Evolutionary conservation across 1,139 yeast species (phyloP).

Genomic region (Pichia cactophila): DNA sequence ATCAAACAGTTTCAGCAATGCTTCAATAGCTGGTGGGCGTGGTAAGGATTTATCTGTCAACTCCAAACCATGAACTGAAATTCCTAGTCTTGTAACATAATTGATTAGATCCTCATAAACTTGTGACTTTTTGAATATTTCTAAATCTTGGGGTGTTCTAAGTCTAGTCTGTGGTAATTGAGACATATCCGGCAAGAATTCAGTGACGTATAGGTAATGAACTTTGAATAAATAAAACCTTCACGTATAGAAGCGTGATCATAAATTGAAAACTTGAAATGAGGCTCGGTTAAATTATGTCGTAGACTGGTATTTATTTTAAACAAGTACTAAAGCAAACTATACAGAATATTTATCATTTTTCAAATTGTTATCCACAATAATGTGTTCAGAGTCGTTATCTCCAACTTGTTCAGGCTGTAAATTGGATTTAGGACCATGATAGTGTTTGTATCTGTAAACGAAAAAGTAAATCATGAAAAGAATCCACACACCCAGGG

Average conservation of each 20-base stretch:
- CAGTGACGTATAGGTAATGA: background rate
- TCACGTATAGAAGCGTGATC: too few relatives aligned
- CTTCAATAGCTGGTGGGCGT: constrained; percentile 26
- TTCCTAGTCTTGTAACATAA: constrained; percentile 55
- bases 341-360: constrained; percentile 10
- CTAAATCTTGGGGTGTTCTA: constrained; percentile 53
- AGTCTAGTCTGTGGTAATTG: constrained; percentile 47
- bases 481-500: constrained; percentile 41
- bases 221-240: too few relatives aligned
- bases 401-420: constrained; percentile 14
- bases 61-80: constrained; percentile 57
- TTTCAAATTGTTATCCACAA: constrained; percentile 14
- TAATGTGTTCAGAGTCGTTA: constrained; percentile 12
- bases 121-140: constrained; percentile 48
- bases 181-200: background rate
- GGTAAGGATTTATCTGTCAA: constrained; percentile 39
- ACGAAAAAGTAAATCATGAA: constrained; percentile 38
- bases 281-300: background rate
- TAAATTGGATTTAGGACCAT: constrained; percentile 42
- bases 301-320: background rate
- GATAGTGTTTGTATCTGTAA: constrained; percentile 41
- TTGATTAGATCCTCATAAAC: constrained; percentile 44
- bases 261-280: too few relatives aligned
- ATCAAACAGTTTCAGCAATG: constrained; percentile 37
- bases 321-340: background rate